phyloP scores from a whole-genome alignment of 2,329 filamentous ascomycete genomes.

The Ceratocystis ficicola region DNA sequence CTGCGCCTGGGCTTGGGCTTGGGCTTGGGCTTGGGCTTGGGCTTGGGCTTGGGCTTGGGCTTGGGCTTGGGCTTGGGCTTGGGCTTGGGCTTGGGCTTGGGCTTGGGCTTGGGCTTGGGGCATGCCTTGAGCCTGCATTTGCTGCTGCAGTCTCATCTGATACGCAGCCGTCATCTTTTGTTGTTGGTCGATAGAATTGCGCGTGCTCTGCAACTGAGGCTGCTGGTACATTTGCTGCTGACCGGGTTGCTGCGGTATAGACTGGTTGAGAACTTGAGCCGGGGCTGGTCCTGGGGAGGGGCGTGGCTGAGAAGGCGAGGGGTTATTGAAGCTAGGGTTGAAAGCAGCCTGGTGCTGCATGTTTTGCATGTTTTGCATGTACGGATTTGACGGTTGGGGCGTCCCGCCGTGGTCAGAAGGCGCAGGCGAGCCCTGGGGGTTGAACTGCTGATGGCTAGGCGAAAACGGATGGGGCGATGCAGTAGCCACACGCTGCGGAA shows the following conservation, averaged over 20 bases:
- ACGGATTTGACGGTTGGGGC: slow-evolving; percentile 56
- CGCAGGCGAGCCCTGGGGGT: slow-evolving; percentile 59
- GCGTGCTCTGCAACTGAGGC: slow-evolving; percentile 1
- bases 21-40: slow-evolving; percentile 12
- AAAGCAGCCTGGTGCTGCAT: slow-evolving; percentile 42
- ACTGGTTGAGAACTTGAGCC: slow-evolving; percentile 39
- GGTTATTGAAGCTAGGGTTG: slow-evolving; percentile 46
- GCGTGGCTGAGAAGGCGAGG: slow-evolving; percentile 40
- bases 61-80: slow-evolving; percentile 24
- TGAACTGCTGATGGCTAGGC: slow-evolving; percentile 60
- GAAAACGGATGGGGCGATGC: slow-evolving; percentile 88
- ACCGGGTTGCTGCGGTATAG: slow-evolving; percentile 43
- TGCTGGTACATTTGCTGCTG: slow-evolving; percentile 28
- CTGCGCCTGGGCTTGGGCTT: slow-evolving; percentile 21
- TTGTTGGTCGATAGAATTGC: slow-evolving; percentile 48
- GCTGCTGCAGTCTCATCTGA: slow-evolving; percentile 72
- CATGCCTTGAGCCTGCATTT: slow-evolving; percentile 39
- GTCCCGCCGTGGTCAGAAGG: slow-evolving; percentile 64
- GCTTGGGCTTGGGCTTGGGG: slow-evolving; percentile 14
- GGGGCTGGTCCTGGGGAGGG: slow-evolving; percentile 44
- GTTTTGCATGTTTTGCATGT: slow-evolving; percentile 51
- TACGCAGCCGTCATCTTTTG: slow-evolving; percentile 59
- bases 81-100: slow-evolving; percentile 22
- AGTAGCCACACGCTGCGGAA: slow-evolving; percentile 73
- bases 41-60: slow-evolving; percentile 17